Conservation (phyloP, 345 rosid genomes). For the Aethionema arabicum region DNA sequence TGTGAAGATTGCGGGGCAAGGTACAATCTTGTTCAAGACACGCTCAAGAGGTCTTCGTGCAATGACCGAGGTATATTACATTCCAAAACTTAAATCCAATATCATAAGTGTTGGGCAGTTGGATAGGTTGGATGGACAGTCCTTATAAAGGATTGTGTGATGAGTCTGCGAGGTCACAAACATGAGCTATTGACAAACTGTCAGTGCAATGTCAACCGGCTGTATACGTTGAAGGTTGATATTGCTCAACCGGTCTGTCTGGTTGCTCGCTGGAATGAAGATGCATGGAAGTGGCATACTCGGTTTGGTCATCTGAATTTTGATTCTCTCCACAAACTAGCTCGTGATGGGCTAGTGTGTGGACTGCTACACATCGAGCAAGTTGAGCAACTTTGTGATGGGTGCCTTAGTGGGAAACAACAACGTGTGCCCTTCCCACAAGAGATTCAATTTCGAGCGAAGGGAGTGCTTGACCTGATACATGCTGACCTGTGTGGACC, state of each 20-base stretch:
- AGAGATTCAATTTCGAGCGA: background rate
- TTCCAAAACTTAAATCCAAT: too few species aligned
- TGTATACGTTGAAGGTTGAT: background rate
- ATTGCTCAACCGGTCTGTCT: background rate
- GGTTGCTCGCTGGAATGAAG: too few species aligned
- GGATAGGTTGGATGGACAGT: background rate
- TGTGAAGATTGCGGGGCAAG: background rate
- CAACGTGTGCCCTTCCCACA: background rate
- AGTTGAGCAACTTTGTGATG: background rate
- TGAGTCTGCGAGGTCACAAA: background rate
- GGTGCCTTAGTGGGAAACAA: background rate
- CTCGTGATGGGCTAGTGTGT: too few species aligned
- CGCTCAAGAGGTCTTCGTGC: background rate
- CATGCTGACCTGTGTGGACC: too few species aligned
- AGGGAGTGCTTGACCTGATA: too few species aligned
- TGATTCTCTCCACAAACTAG: too few species aligned
- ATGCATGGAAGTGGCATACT: too few species aligned
- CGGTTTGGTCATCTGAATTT: too few species aligned
- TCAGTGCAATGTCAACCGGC: background rate
- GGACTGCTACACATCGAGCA: too few species aligned
- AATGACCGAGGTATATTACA: background rate
- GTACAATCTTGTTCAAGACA: background rate
- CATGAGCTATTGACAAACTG: background rate
- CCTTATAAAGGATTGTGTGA: background rate
- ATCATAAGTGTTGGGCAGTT: background rate